Conservation (phyloP, 1,139 yeast species). For the Nakaseomyces delphensis region DNA sequence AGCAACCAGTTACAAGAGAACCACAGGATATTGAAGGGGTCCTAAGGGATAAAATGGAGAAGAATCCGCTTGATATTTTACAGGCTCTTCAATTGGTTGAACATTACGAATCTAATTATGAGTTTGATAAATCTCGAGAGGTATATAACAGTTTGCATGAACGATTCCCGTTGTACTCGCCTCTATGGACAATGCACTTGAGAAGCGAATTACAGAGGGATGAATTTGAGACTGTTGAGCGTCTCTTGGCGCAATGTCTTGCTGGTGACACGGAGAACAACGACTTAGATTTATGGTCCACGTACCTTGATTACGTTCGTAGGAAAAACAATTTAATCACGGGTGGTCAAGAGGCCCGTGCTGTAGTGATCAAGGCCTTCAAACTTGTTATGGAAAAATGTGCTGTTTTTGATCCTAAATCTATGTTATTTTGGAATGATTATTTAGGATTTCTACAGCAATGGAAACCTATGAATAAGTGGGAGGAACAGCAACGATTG, state of each 20-base stretch:
- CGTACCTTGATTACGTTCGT: constrained; percentile 71
- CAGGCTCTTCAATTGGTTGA: constrained; percentile 53
- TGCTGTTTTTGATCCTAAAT: constrained; percentile 69
- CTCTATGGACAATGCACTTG: constrained; percentile 67
- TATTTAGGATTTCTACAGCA: constrained; percentile 70
- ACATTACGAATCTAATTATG: constrained; percentile 48
- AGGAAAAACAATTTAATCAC: constrained; percentile 70
- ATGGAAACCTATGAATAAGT: constrained; percentile 71
- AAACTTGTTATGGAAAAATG: constrained; percentile 66
- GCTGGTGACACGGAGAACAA: constrained; percentile 27
- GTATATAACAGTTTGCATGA: constrained; percentile 54
- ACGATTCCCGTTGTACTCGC: constrained; percentile 55
- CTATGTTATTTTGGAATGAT: constrained; percentile 73
- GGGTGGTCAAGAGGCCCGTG: constrained; percentile 79
- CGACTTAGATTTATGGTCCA: constrained; percentile 48
- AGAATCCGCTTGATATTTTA: constrained; percentile 44
- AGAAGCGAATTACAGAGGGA: constrained; percentile 59
- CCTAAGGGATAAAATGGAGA: constrained; percentile 13
- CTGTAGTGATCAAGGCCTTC: constrained; percentile 69
- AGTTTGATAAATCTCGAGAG: constrained; percentile 52
- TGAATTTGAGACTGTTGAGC: constrained; percentile 49
- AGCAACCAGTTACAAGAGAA: constrained; percentile 4
- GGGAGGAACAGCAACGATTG: constrained; percentile 81
- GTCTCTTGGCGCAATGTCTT: constrained; percentile 25
- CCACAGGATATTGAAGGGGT: constrained; percentile 12